These are phyloP conservation scores for Pseudogymnoascus sp. DNA, from an alignment of 2,329 filamentous ascomycete species.

Conservation along the genomic window DNA sequence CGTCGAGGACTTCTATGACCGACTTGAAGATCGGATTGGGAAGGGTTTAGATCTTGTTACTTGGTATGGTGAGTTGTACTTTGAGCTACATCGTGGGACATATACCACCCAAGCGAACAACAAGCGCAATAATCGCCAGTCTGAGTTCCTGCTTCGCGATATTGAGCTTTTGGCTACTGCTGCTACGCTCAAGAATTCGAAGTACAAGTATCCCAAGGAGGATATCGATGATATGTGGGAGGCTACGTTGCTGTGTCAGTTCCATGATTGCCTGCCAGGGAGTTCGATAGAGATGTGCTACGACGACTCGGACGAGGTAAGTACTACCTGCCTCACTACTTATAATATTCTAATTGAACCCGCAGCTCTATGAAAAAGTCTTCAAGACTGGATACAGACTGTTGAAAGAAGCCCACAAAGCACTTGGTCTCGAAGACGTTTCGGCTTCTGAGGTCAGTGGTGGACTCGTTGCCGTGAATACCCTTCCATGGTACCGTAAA, in stretches of 20 bases:
- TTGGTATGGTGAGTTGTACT: slow-evolving; percentile 97
- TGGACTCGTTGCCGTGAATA: slow-evolving; percentile 66
- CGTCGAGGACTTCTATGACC: slow-evolving; percentile 90
- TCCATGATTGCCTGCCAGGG: slow-evolving; percentile 93
- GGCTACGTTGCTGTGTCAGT: slow-evolving; percentile 82
- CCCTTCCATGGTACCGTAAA: slow-evolving; percentile 74
- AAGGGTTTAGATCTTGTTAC: slow-evolving; percentile 65
- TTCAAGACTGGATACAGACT: slow-evolving; percentile 70
- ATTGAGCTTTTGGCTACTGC: slow-evolving; percentile 83
- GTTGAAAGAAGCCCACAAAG: slow-evolving; percentile 60
- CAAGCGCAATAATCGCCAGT: slow-evolving; percentile 84
- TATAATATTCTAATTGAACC: not conserved
- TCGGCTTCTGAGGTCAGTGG: slow-evolving; percentile 35
- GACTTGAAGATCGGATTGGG: slow-evolving; percentile 67
- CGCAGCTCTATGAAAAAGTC: slow-evolving; percentile 68
- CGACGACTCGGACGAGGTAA: slow-evolving; percentile 78
- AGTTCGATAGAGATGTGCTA: slow-evolving; percentile 98
- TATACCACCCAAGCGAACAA: slow-evolving; percentile 98
- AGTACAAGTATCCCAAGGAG: slow-evolving; percentile 86
- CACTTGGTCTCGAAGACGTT: slow-evolving; percentile 55
- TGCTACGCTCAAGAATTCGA: slow-evolving; percentile 63
- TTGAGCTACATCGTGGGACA: slow-evolving; percentile 92
- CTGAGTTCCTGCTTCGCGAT: slow-evolving; percentile 78
- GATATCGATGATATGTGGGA: slow-evolving; percentile 98
- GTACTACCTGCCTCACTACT: slow-evolving; percentile 14